These are phyloP conservation scores for Fusarium pseudonygamai DNA, from an alignment of 2,329 filamentous ascomycete genomes.

Conservation along the genomic window DNA sequence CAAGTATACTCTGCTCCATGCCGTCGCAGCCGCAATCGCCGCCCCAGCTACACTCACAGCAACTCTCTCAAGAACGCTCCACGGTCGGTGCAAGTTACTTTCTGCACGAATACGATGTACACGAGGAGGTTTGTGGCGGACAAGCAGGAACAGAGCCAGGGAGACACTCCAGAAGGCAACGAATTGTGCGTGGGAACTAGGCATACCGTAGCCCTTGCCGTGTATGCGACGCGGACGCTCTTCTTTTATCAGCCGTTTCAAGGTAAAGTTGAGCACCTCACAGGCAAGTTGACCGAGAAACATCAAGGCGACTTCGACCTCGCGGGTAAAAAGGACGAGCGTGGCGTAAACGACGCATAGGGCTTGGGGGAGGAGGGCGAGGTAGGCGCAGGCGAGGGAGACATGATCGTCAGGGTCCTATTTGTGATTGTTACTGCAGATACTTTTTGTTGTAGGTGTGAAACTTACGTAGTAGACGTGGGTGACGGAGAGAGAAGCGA, in stretches of 20 bases:
- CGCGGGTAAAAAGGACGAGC: constrained; percentile 88
- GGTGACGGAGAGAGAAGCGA: constrained; percentile 92
- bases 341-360: constrained; percentile 91
- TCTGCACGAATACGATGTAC: constrained; percentile 2
- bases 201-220: constrained; percentile 98
- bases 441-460: not conserved
- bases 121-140: constrained; percentile 74
- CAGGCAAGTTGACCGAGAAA: constrained; percentile 91
- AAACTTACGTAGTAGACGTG: constrained; percentile 90
- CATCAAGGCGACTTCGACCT: constrained; percentile 88
- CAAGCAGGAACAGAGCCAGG: constrained; percentile 82
- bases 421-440: not conserved
- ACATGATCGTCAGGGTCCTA: constrained; percentile 87
- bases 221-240: constrained; percentile 85
- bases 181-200: constrained; percentile 92
- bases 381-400: constrained; percentile 90
- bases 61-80: constrained; percentile 69
- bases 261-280: constrained; percentile 86
- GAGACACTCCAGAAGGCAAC: constrained; percentile 90
- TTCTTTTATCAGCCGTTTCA: constrained; percentile 93
- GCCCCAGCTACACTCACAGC: constrained; percentile 64
- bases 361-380: constrained; percentile 91
- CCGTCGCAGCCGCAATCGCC: constrained; percentile 72
- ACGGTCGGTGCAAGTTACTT: constrained; percentile 53
- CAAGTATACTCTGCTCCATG: constrained; percentile 86